Conservation (phyloP, 345 rosid genomes). For the Euclidium syriacum region DNA sequence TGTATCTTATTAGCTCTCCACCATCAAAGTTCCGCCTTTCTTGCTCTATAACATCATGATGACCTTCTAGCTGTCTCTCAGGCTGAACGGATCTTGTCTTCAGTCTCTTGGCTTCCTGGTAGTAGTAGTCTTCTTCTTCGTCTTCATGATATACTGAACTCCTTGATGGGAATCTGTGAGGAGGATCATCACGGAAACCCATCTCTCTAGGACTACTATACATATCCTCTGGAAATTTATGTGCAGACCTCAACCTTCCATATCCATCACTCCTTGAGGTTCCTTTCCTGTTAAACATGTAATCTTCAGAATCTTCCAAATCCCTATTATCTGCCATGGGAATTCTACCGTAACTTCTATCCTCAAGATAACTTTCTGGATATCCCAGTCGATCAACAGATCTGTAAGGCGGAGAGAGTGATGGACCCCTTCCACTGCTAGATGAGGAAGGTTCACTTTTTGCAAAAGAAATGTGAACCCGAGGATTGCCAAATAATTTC, state of each 20-base stretch:
- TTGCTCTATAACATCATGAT: constrained; percentile 54
- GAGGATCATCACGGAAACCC: constrained; percentile 42
- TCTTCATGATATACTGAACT: constrained; percentile 53
- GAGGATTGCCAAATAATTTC: constrained; percentile 89
- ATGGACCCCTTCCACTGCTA: constrained; percentile 47
- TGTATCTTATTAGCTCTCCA: constrained; percentile 41
- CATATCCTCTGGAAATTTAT: constrained; percentile 35
- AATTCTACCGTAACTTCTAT: constrained; percentile 40
- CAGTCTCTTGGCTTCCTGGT: constrained; percentile 60
- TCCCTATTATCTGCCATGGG: constrained; percentile 36
- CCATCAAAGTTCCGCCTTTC: constrained; percentile 48
- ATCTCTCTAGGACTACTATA: constrained; percentile 63
- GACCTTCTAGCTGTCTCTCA: constrained; percentile 66
- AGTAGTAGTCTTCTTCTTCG: constrained; percentile 55
- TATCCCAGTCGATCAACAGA: constrained; percentile 45
- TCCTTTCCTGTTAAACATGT: constrained; percentile 46
- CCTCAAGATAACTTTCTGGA: constrained; percentile 48
- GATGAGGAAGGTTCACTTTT: constrained; percentile 71
- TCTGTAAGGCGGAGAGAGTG: constrained; percentile 57
- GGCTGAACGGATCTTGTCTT: constrained; percentile 56
- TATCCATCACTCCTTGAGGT: constrained; percentile 44
- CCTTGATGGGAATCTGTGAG: constrained; percentile 39
- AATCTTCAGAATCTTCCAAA: constrained; percentile 42
- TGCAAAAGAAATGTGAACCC: constrained; percentile 90
- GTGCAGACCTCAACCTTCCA: constrained; percentile 38